Evolutionary conservation across 1,139 yeast species (phyloP).

Genomic region (Pichia sp.): DNA sequence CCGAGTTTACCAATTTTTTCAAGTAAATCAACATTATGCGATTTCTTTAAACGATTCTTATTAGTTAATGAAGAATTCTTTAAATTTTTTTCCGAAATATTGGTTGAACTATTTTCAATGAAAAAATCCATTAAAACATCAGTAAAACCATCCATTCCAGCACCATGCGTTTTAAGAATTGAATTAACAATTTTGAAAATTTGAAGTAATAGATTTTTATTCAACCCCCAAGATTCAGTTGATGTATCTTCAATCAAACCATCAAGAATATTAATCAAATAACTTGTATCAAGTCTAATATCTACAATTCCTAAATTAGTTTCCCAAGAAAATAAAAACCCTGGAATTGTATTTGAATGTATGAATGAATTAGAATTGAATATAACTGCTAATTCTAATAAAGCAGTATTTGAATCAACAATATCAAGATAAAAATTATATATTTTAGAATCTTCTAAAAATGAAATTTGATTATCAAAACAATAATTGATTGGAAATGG

Average conservation of each 20-base stretch:
- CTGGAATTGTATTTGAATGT: conserved; percentile 7
- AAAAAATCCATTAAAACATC: conserved; percentile 14
- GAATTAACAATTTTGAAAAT: conserved; percentile 22
- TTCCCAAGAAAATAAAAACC: conserved; percentile 18
- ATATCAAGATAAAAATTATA: conserved; percentile 13
- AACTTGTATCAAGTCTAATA: conserved; percentile 20
- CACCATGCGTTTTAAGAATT: conserved; percentile 17
- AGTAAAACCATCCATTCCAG: conserved; percentile 9
- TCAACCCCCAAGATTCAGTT: conserved; percentile 20
- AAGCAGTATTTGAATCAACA: conserved; percentile 14
- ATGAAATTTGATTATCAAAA: conserved; percentile 16
- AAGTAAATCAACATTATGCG: neutral
- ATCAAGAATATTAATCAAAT: conserved; percentile 18
- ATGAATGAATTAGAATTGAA: conserved; percentile 9
- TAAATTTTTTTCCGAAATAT: conserved; percentile 8
- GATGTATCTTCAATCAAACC: conserved; percentile 19
- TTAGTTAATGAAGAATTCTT: conserved; percentile 3
- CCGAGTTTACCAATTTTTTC: neutral
- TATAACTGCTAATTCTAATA: conserved; percentile 12
- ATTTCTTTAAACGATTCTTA: neutral
- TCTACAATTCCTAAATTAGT: conserved; percentile 10
- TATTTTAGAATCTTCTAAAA: conserved; percentile 15
- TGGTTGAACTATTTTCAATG: conserved; percentile 8
- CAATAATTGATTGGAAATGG: conserved; percentile 24
- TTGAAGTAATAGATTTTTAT: conserved; percentile 20